A percentile compares a stretch with the other conserved stretches of the same genome.
Evolutionary conservation across 163 green algal genomes (phyloP).

Genomic region (Scenedesmus sp.): DNA sequence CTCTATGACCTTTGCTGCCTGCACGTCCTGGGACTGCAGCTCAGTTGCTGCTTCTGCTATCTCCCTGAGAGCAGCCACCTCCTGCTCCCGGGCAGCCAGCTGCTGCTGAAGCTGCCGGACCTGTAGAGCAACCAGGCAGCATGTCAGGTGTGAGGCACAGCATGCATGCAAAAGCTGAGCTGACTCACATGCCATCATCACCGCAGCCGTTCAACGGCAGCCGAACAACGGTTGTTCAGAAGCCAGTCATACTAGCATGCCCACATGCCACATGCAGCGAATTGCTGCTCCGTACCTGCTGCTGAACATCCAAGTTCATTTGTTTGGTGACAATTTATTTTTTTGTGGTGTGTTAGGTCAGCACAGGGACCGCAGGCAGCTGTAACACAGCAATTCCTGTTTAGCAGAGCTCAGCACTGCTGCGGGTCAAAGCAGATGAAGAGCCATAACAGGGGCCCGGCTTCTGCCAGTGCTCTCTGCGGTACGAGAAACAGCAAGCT

Average conservation of each 20-base stretch:
- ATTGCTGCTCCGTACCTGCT: neutral
- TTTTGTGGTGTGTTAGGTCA: neutral
- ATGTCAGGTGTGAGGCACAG: neutral
- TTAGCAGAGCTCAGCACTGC: too few relatives aligned
- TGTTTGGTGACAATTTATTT: neutral
- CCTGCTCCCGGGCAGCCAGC: conserved; percentile 48
- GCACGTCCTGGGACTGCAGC: conserved; percentile 61
- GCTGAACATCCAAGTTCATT: neutral
- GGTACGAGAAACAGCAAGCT: too few relatives aligned
- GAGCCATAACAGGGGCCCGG: neutral
- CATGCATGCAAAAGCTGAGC: neutral
- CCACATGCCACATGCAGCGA: neutral
- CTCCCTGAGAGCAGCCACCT: conserved; percentile 62
- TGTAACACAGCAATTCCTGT: neutral
- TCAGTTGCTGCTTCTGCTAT: conserved; percentile 58
- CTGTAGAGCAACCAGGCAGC: neutral
- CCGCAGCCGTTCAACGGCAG: neutral
- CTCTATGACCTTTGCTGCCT: conserved; percentile 73
- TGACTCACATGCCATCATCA: too few relatives aligned
- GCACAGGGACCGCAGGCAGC: neutral
- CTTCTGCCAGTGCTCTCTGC: neutral
- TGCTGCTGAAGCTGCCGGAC: conserved; percentile 53
- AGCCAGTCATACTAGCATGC: too few relatives aligned
- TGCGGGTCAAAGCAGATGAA: neutral
- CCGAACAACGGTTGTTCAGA: too few relatives aligned